A percentile compares a stretch with the other conserved stretches of the same genome.
Conservation (phyloP, 1,284 basidiomycete genomes). For the Ganoderma leucocontextum region DNA sequence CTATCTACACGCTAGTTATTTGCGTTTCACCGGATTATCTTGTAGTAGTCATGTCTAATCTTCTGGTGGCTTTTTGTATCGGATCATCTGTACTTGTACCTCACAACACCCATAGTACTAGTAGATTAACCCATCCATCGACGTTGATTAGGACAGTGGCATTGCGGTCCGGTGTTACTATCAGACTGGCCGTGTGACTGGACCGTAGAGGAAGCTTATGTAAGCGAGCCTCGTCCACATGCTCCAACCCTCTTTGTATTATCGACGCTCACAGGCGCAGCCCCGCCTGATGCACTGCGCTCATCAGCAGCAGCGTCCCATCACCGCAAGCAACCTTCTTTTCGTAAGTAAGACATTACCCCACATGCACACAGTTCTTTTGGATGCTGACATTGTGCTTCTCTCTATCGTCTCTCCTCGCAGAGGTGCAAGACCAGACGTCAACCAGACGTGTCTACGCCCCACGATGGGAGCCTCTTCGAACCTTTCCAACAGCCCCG, state of each 20-base stretch:
- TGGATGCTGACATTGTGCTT: slow-evolving; percentile 22
- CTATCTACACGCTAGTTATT: slow-evolving; percentile 20
- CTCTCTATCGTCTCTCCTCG: slow-evolving; percentile 11
- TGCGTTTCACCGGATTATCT: slow-evolving; percentile 28
- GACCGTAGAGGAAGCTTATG: background rate
- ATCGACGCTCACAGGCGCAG: slow-evolving; percentile 23
- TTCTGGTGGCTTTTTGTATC: slow-evolving; percentile 28
- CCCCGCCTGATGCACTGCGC: slow-evolving; percentile 21
- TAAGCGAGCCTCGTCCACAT: slow-evolving; percentile 14
- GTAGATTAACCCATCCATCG: slow-evolving; percentile 21
- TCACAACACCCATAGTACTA: slow-evolving; percentile 17
- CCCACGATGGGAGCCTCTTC: slow-evolving; percentile 10
- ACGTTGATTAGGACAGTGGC: slow-evolving; percentile 15
- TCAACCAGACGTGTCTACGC: slow-evolving; percentile 22
- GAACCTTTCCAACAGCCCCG: background rate
- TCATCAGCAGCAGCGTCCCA: slow-evolving; percentile 16
- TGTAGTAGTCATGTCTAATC: slow-evolving; percentile 34
- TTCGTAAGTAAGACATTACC: slow-evolving; percentile 25
- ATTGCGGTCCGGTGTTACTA: background rate
- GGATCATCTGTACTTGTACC: slow-evolving; percentile 35
- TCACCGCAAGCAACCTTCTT: slow-evolving; percentile 19
- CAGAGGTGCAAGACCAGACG: slow-evolving; percentile 18
- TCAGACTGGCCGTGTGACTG: slow-evolving; percentile 27
- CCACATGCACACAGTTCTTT: slow-evolving; percentile 24
- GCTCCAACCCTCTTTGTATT: slow-evolving; percentile 22